phyloP scores from a whole-genome alignment of 768 basidiomycete species.

The Porphyrellus cyaneotinctus region DNA sequence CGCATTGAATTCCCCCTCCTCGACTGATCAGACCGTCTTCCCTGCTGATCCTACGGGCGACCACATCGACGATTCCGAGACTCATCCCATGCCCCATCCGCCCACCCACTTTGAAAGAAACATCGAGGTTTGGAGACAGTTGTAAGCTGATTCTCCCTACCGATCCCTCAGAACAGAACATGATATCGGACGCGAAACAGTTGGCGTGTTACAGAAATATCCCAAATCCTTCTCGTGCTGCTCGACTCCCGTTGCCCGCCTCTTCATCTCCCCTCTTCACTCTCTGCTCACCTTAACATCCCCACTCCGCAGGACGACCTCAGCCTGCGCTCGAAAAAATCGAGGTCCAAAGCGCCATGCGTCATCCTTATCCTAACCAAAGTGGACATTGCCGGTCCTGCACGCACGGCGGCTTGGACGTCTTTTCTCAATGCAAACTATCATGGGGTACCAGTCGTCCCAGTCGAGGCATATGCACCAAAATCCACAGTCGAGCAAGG shows the following conservation, averaged over 20 bases:
- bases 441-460: conserved; percentile 58
- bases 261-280: conserved; percentile 80
- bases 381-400: conserved; percentile 76
- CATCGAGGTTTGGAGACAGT: conserved; percentile 90
- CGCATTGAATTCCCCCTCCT: conserved; percentile 4
- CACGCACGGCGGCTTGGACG: conserved; percentile 62
- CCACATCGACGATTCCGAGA: conserved; percentile 13
- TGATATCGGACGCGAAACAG: conserved; percentile 35
- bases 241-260: conserved; percentile 88
- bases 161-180: conserved; percentile 1
- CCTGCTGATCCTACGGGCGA: neutral
- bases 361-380: conserved; percentile 82
- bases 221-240: conserved; percentile 82
- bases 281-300: conserved; percentile 54
- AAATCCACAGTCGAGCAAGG: conserved; percentile 43
- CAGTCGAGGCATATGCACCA: conserved; percentile 72
- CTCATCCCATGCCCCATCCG: conserved; percentile 49
- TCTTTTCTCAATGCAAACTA: conserved; percentile 50
- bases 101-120: conserved; percentile 87
- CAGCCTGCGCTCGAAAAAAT: conserved; percentile 26
- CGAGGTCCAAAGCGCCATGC: conserved; percentile 22
- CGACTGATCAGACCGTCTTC: conserved; percentile 5
- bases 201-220: conserved; percentile 93
- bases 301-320: neutral
- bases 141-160: conserved; percentile 46